Percentiles rank a stretch among this genome's conserved stretches.
Conservation (phyloP, 2,329 filamentous ascomycete species). For the Dactylellina leptospora region DNA sequence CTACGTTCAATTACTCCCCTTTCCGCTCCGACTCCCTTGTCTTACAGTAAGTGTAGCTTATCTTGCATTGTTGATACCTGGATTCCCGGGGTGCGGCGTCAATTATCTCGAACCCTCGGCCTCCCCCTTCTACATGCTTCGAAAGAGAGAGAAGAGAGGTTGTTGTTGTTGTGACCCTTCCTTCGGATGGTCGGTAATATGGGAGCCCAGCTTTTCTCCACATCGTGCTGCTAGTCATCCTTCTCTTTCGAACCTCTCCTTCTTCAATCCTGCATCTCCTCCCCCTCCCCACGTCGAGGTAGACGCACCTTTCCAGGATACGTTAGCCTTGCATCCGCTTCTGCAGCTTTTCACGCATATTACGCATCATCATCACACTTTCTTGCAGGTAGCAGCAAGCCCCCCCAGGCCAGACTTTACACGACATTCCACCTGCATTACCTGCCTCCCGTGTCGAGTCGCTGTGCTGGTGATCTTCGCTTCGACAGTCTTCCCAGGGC, state of each 20-base stretch:
- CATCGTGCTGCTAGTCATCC: constrained; percentile 49
- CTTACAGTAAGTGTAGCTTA: constrained; percentile 51
- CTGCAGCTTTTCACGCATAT: constrained; percentile 53
- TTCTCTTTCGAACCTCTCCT: constrained; percentile 51
- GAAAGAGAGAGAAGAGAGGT: constrained; percentile 34
- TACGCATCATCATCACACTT: constrained; percentile 52
- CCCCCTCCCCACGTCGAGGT: constrained; percentile 52
- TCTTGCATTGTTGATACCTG: constrained; percentile 36
- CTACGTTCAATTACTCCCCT: constrained; percentile 23
- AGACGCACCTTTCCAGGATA: constrained; percentile 53
- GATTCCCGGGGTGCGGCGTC: constrained; percentile 9
- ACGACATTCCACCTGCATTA: constrained; percentile 53
- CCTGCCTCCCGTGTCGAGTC: constrained; percentile 48
- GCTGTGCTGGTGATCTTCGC: constrained; percentile 53
- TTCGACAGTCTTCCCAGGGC: constrained; percentile 52
- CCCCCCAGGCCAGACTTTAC: constrained; percentile 53
- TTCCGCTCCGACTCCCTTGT: constrained; percentile 4
- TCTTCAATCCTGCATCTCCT: constrained; percentile 51
- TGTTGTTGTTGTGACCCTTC: constrained; percentile 50
- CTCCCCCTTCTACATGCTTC: constrained; percentile 27
- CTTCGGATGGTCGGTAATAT: constrained; percentile 41
- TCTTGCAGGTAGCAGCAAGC: constrained; percentile 18
- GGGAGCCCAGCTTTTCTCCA: constrained; percentile 42
- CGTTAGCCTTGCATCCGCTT: constrained; percentile 53
- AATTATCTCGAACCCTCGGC: constrained; percentile 33